Evolutionary conservation across 495 filamentous ascomycete species (phyloP).

Genomic region (Talaromyces nanjingensis): DNA sequence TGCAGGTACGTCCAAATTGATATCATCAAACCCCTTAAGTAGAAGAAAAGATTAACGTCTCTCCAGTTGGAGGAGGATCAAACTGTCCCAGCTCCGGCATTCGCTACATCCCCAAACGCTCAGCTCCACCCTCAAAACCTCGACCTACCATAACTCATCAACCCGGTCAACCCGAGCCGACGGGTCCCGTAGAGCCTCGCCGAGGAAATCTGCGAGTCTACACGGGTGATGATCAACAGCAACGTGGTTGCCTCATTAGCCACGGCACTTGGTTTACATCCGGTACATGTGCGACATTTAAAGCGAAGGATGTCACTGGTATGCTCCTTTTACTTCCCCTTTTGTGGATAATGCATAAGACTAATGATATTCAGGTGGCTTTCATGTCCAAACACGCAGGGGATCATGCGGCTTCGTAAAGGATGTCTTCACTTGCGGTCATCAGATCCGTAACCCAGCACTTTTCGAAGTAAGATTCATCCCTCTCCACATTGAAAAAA

Average conservation of each 20-base stretch:
- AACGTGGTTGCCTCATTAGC: slow-evolving; percentile 64
- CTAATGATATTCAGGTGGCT: slow-evolving; percentile 4
- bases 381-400: slow-evolving; percentile 45
- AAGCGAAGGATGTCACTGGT: slow-evolving; percentile 42
- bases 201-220: slow-evolving; percentile 55
- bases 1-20: slow-evolving; percentile 37
- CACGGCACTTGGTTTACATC: slow-evolving; percentile 60
- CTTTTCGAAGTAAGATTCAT: slow-evolving; percentile 38
- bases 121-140: slow-evolving; percentile 11
- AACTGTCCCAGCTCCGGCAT: slow-evolving; percentile 56
- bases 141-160: slow-evolving; percentile 19
- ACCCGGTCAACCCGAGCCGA: slow-evolving; percentile 26
- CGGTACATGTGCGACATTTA: slow-evolving; percentile 66
- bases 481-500: neutral
- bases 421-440: slow-evolving; percentile 43
- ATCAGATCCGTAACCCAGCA: slow-evolving; percentile 30
- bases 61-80: slow-evolving; percentile 52
- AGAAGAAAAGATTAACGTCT: neutral
- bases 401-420: slow-evolving; percentile 47
- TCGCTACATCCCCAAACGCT: slow-evolving; percentile 59
- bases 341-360: neutral
- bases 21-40: neutral
- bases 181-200: slow-evolving; percentile 44
- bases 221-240: slow-evolving; percentile 21
- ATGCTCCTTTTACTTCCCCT: neutral